Evolutionary conservation across 257 asterid genomes (phyloP).

Genomic region (Asclepias syriaca): DNA sequence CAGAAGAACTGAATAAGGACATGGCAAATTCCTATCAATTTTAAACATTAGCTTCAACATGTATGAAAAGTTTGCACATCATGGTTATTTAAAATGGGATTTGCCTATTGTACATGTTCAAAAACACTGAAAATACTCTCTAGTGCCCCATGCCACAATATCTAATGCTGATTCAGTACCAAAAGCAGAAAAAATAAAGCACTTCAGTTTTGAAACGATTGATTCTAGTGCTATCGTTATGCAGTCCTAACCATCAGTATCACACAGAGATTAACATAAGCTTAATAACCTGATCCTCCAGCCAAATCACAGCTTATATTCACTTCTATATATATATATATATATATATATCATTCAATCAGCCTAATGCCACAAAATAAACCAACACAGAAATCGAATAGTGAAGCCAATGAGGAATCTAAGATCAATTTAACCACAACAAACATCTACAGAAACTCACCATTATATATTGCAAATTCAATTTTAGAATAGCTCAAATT

Average conservation of each 20-base stretch:
- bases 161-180: background rate
- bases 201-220: background rate
- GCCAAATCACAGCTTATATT: background rate
- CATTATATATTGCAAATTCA: background rate
- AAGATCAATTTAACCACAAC: background rate
- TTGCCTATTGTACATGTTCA: background rate
- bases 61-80: background rate
- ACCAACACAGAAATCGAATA: background rate
- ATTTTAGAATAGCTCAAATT: conserved; percentile 3
- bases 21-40: background rate
- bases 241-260: background rate
- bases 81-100: background rate
- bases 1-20: background rate
- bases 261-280: background rate
- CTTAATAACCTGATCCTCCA: background rate
- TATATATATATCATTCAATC: background rate
- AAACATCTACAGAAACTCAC: background rate
- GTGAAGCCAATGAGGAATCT: background rate
- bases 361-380: background rate
- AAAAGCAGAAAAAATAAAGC: background rate
- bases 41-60: background rate
- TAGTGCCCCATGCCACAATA: background rate
- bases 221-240: background rate
- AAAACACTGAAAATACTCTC: background rate
- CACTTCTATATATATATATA: background rate